phyloP scores from a whole-genome alignment of 257 asterid species.

The Ilex asprella region DNA sequence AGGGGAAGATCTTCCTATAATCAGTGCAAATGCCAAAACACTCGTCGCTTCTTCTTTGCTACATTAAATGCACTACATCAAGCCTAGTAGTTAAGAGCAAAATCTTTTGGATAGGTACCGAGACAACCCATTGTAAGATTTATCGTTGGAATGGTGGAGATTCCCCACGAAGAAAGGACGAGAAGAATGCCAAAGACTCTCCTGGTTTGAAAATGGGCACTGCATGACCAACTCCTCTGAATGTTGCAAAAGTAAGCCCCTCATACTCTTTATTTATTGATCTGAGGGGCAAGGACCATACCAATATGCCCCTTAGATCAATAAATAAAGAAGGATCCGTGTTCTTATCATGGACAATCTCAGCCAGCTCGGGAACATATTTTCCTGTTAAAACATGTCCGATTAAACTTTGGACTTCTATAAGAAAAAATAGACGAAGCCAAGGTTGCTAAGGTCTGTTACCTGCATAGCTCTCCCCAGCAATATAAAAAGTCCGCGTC shows the following conservation, averaged over 20 bases:
- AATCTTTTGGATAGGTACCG: neutral
- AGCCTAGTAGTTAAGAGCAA: too few species aligned
- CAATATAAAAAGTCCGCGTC: constrained; percentile 48
- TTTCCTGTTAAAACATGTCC: constrained; percentile 38
- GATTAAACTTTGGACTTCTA: neutral
- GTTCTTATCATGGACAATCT: constrained; percentile 65
- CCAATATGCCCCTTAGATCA: constrained; percentile 80
- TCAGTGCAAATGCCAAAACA: too few species aligned
- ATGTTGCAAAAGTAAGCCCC: constrained; percentile 83
- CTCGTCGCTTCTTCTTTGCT: too few species aligned
- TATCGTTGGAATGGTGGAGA: constrained; percentile 48
- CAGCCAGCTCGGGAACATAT: constrained; percentile 86
- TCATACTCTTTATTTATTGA: constrained; percentile 44
- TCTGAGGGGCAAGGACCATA: constrained; percentile 24
- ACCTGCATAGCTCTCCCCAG: constrained; percentile 98
- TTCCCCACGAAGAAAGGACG: constrained; percentile 60
- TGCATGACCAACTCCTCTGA: constrained; percentile 93
- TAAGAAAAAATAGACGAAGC: neutral
- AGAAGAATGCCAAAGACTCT: constrained; percentile 68
- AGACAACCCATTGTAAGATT: neutral
- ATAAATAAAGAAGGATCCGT: constrained; percentile 52
- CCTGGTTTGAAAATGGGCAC: constrained; percentile 85
- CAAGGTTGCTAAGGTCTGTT: neutral
- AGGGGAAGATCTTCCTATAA: too few species aligned
- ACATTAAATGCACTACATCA: too few species aligned